Evolutionary conservation across 2,329 filamentous ascomycete genomes (phyloP), one percentile per base, ranked within the genome.

Genomic region (Saccharata proteae): DNA sequence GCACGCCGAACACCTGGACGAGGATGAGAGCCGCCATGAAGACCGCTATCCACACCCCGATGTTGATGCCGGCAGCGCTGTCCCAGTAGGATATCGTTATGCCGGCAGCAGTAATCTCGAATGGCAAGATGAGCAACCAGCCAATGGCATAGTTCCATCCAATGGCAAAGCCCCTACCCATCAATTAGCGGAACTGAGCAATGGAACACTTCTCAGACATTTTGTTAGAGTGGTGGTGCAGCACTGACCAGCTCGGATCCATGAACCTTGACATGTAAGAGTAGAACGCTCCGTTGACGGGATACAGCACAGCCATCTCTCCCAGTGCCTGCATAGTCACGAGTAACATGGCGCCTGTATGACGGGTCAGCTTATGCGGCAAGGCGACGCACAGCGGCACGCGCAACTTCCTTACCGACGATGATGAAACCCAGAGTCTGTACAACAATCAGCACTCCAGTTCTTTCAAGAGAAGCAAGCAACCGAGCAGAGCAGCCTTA

Each of bases 241-340:
- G 48, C 29, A 51, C 52, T 41, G 50, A 53, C 53, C 52, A 67
- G 43, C 43, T 67, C 24, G 59, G 58, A 48, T 62, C 58, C 38
- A 64, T 58, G 42, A 64, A 64, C 42, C 60, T 59, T 39, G 38
- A 34, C 9, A 54, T 52, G 43, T 55, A 58, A 24, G 46, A 48
- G 41, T 50, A 57, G 41, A 58, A 58, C 21, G 52, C 54, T 26
- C 56, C 56, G 37, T 54, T 54, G 27, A 58, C 49, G 3, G 55
- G 55, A 36, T 55, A 59, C 40, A 59, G 40, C 30, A 56, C 49
- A 17, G 56, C 52, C 36, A 59, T 42, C 35, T 59, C 56, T 29
- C 52, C 56, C 16, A 59, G 50, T 20, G 56, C 56, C 36, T 59
- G 54, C 40, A 58, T 51, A 38, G 54, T 55, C 34, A 40, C 49